Evolutionary conservation across 805 yeast genomes (phyloP), one percentile per base, ranked within the genome.

Genomic region (Peterozyma toletana): DNA sequence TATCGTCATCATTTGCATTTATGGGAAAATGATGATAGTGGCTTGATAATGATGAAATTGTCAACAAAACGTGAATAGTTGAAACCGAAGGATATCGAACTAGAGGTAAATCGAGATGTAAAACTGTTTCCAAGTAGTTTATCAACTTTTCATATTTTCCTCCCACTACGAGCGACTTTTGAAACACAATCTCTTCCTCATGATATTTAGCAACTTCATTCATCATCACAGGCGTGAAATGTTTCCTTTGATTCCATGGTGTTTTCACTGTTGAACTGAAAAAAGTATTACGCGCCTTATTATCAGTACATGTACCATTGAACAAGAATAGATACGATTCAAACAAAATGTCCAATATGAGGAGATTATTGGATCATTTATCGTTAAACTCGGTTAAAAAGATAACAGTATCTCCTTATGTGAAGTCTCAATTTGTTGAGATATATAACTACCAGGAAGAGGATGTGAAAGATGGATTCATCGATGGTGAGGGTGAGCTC

Each of bases 91-190:
- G 73, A 9, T 55, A 49, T 14, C 52, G 47, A 27, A 60, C 38
- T 1, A 21, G 17, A 4, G 65, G 64, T 2, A 53, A 44, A 27
- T 55, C 53, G 13, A 44, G 46, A 38, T 51, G 45, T 2, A 60
- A 42, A 1, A 53, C 53, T 6, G 54, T 51, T 46, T 70, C 73
- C 7, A 70, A 43, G 35, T 59, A 59, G 7, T 59, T 48, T 2
- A 71, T 40, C n/a, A 70, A 42, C 52, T 60, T 58, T 39, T 62
- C 67, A 49, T 66, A 68, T 33, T 62, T 60, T 17, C 51, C 30
- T 27, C 41, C 45, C 29, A 46, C 43, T 30, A 55, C n/a, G 6
- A 50, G 29, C 16, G 46, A 38, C 9, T 42, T 40, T 36, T 51
- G 53, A 40, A 40, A 48, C 35, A 46, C 51, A 33, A 41, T 30